These are phyloP conservation scores for Chrysochromulina tobinii DNA, from an alignment of 78 protist species.

Conservation along the genomic window DNA sequence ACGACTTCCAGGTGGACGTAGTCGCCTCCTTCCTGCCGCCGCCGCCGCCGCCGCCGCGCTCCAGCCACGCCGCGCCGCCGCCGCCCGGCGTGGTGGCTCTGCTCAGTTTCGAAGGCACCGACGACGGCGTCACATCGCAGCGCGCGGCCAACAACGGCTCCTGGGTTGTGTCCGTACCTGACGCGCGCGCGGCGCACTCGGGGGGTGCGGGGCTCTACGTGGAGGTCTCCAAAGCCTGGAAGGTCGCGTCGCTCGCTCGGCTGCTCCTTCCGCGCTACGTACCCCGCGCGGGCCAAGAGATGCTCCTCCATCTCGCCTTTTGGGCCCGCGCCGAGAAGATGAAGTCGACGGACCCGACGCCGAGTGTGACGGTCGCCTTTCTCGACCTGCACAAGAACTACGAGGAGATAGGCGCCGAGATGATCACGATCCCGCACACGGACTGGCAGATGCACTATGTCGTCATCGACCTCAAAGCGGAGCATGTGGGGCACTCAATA, in stretches of 20 bases:
- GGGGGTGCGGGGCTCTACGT: background rate
- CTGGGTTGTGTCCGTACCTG: background rate
- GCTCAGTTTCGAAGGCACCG: background rate
- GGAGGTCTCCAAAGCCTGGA: background rate
- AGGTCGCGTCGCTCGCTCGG: background rate
- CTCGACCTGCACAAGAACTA: background rate
- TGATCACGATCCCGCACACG: background rate
- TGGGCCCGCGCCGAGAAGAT: background rate
- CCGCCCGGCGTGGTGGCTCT: background rate
- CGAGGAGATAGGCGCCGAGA: background rate
- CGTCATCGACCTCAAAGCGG: background rate
- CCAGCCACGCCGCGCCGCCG: background rate
- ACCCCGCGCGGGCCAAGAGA: background rate
- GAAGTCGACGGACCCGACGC: background rate
- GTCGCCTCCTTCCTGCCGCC: background rate
- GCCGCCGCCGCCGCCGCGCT: background rate
- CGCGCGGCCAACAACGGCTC: background rate
- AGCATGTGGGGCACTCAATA: background rate
- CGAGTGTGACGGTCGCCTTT: background rate
- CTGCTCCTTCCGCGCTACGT: background rate
- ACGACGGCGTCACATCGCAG: background rate
- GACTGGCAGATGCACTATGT: background rate
- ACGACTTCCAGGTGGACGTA: background rate
- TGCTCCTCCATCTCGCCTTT: background rate
- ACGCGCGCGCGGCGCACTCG: background rate